Conservation (phyloP, 768 basidiomycete genomes). For the Solioccasus polychromus region DNA sequence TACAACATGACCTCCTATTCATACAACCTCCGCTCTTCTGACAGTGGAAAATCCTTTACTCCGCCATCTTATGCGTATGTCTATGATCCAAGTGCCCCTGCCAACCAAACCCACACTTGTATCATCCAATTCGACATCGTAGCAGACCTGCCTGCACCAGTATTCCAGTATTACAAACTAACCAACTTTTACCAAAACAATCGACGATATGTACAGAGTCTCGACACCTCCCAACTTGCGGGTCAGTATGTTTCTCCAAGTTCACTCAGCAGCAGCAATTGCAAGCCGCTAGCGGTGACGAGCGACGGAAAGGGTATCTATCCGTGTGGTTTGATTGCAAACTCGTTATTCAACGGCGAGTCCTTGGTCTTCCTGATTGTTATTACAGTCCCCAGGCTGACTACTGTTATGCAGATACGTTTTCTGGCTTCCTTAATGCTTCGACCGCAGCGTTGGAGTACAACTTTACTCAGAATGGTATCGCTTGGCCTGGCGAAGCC, state of each 20-base stretch:
- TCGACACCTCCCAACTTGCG: constrained; percentile 80
- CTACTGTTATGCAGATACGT: constrained; percentile 62
- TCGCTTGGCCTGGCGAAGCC: constrained; percentile 94
- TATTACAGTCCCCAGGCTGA: not conserved
- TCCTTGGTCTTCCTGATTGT: not conserved
- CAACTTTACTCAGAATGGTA: constrained; percentile 70
- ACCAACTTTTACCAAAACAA: constrained; percentile 99
- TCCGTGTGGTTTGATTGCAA: constrained; percentile 96
- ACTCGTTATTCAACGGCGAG: constrained; percentile 93
- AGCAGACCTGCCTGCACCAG: constrained; percentile 64
- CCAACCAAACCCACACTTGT: constrained; percentile 59
- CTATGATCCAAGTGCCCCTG: constrained; percentile 41
- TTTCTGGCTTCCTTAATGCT: constrained; percentile 52
- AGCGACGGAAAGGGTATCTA: constrained; percentile 62
- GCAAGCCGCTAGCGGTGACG: constrained; percentile 76
- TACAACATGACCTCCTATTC: constrained; percentile 59
- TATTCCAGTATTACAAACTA: constrained; percentile 95
- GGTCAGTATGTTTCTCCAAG: constrained; percentile 55
- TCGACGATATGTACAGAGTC: constrained; percentile 92
- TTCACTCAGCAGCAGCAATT: constrained; percentile 68
- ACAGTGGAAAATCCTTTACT: constrained; percentile 42
- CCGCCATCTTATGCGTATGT: constrained; percentile 78
- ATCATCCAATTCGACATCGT: constrained; percentile 81
- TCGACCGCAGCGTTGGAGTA: constrained; percentile 51
- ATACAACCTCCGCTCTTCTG: constrained; percentile 61